Percentiles rank a stretch among this genome's conserved stretches.
These are phyloP conservation scores for Scolecobasidium constrictum DNA, from an alignment of 2,329 filamentous ascomycete genomes.

Conservation along the genomic window DNA sequence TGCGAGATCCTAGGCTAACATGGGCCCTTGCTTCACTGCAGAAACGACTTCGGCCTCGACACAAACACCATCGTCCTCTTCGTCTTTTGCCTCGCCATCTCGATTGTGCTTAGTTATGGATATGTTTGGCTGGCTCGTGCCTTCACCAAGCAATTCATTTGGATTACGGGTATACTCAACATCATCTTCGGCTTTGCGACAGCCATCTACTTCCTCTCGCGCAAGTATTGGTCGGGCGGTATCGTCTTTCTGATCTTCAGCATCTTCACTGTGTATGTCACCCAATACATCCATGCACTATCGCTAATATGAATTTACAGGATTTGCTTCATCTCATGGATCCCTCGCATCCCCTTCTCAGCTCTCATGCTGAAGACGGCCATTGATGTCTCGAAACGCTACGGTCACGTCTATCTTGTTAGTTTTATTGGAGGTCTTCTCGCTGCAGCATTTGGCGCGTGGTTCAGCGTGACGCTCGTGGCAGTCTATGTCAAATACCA, in stretches of 20 bases:
- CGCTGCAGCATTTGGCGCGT: conserved; percentile 67
- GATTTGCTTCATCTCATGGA: conserved; percentile 82
- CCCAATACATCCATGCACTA: not conserved
- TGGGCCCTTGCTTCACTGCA: too few relatives aligned
- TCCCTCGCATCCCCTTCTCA: conserved; percentile 79
- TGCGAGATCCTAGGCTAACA: too few relatives aligned
- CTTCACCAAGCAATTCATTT: conserved; percentile 86
- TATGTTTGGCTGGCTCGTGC: conserved; percentile 68
- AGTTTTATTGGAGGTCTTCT: conserved; percentile 72
- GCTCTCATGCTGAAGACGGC: conserved; percentile 79
- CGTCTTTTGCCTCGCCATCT: conserved; percentile 62
- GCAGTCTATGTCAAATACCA: conserved; percentile 78
- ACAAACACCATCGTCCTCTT: conserved; percentile 84
- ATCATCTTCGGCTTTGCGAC: conserved; percentile 76
- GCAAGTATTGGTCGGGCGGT: conserved; percentile 68
- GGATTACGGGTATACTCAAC: conserved; percentile 83
- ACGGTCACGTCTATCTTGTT: conserved; percentile 78
- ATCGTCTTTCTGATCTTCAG: conserved; percentile 79
- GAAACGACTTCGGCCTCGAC: conserved; percentile 58
- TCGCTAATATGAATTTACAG: not conserved
- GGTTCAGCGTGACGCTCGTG: conserved; percentile 78
- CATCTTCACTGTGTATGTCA: conserved; percentile 52
- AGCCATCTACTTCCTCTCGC: conserved; percentile 72
- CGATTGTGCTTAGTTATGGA: conserved; percentile 61
- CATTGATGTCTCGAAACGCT: conserved; percentile 73